phyloP scores from a whole-genome alignment of 2,329 filamentous ascomycete species.

The Arachnopeziza araneosa region DNA sequence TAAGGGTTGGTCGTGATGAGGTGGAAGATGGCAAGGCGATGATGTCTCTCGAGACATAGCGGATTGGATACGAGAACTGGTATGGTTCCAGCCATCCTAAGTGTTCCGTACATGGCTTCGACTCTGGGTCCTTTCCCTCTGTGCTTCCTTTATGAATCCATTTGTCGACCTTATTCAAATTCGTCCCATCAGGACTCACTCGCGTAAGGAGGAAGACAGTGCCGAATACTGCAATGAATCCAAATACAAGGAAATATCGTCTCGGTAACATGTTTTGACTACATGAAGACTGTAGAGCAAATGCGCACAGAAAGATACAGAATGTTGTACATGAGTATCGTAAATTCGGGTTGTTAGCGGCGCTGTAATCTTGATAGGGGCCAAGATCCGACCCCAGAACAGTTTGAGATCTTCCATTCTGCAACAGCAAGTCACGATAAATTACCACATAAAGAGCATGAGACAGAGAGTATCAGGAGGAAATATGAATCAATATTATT shows the following conservation, averaged over 20 bases:
- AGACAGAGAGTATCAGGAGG: too few species aligned
- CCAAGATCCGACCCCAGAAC: neutral
- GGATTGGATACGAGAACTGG: constrained; percentile 25
- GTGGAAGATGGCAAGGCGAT: constrained; percentile 14
- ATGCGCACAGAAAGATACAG: neutral
- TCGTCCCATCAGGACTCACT: constrained; percentile 7
- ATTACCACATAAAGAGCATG: too few species aligned
- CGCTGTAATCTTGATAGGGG: neutral
- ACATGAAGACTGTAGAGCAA: constrained; percentile 9
- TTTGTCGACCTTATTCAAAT: constrained; percentile 11
- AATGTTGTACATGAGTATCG: neutral
- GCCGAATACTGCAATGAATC: constrained; percentile 18
- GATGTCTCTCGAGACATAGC: constrained; percentile 27
- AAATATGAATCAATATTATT: too few species aligned
- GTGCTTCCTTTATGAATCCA: constrained; percentile 11
- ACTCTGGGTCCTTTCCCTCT: constrained; percentile 5
- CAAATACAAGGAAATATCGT: constrained; percentile 14
- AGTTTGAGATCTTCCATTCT: too few species aligned
- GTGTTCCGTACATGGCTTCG: constrained; percentile 17
- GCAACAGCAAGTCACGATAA: too few species aligned
- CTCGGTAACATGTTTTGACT: constrained; percentile 16
- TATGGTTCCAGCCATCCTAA: constrained; percentile 26
- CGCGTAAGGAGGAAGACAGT: constrained; percentile 16
- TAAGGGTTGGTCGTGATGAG: constrained; percentile 19
- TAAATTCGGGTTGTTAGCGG: neutral